phyloP scores from a whole-genome alignment of 257 asterid species.

The Henckelia pumila region DNA sequence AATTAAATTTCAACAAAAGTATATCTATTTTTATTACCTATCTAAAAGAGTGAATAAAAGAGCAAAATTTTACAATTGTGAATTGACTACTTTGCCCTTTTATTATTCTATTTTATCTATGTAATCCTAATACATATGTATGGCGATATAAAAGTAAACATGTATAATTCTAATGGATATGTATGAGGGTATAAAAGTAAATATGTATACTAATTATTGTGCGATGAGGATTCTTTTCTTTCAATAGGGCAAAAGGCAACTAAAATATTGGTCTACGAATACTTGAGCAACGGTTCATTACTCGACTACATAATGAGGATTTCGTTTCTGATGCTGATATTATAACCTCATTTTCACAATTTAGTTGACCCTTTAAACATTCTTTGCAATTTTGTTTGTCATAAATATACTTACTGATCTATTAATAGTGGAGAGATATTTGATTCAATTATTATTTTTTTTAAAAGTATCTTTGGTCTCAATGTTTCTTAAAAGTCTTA shows the following conservation, averaged over 20 bases:
- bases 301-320: slow-evolving; percentile 72
- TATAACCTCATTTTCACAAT: neutral
- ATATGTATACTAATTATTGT: too few relatives aligned
- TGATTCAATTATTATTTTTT: slow-evolving; percentile 9
- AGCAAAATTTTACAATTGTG: too few relatives aligned
- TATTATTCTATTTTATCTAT: too few relatives aligned
- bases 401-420: neutral
- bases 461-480: neutral
- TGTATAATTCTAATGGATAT: too few relatives aligned
- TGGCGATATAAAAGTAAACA: too few relatives aligned
- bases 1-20: too few relatives aligned
- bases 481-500: slow-evolving; percentile 14
- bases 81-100: too few relatives aligned
- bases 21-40: too few relatives aligned
- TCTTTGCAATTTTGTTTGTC: neutral
- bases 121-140: too few relatives aligned
- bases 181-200: too few relatives aligned
- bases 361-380: neutral
- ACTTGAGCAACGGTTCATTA: slow-evolving; percentile 68
- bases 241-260: slow-evolving; percentile 49
- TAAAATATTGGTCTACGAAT: slow-evolving; percentile 65
- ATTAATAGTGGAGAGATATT: neutral
- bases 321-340: neutral
- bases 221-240: too few relatives aligned
- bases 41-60: too few relatives aligned